Conservation (phyloP, 352 stramenopile genomes). For the Pythium aphanidermatum region DNA sequence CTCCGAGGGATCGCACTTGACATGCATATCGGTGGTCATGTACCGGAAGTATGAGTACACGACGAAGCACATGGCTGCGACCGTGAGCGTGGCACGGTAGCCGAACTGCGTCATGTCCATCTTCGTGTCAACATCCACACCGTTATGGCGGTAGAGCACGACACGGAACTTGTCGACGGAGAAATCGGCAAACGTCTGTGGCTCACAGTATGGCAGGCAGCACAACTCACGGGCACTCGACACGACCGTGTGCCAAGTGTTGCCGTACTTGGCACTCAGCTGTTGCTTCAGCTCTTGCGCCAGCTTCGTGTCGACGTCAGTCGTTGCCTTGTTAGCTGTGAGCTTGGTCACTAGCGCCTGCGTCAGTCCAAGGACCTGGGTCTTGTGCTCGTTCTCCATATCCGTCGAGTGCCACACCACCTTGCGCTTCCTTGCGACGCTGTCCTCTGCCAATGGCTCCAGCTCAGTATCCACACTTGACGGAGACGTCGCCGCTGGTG, state of each 20-base stretch:
- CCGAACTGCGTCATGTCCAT: constrained; percentile 55
- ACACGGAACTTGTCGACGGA: constrained; percentile 44
- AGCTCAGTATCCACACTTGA: constrained; percentile 25
- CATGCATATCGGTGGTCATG: constrained; percentile 35
- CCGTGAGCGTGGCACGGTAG: constrained; percentile 49
- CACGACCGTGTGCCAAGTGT: constrained; percentile 67
- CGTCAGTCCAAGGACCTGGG: constrained; percentile 27
- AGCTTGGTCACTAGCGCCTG: constrained; percentile 39
- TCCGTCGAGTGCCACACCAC: constrained; percentile 42
- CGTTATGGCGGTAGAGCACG: constrained; percentile 64
- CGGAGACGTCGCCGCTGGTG: constrained; percentile 25
- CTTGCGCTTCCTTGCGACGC: constrained; percentile 28
- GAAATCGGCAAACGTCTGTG: constrained; percentile 42
- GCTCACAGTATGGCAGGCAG: constrained; percentile 44
- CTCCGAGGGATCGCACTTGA: constrained; percentile 25
- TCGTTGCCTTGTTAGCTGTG: constrained; percentile 15
- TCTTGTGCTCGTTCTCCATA: constrained; percentile 45
- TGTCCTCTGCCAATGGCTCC: constrained; percentile 14
- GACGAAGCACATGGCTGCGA: constrained; percentile 54
- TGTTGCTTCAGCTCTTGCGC: constrained; percentile 63
- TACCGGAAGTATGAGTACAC: constrained; percentile 57
- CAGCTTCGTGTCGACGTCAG: constrained; percentile 39
- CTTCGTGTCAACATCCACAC: constrained; percentile 38
- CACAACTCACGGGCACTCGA: constrained; percentile 48
- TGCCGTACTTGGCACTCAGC: constrained; percentile 52